These are phyloP conservation scores for Xanthoparmelia taractica DNA, from an alignment of 495 filamentous ascomycete species.

Conservation along the genomic window DNA sequence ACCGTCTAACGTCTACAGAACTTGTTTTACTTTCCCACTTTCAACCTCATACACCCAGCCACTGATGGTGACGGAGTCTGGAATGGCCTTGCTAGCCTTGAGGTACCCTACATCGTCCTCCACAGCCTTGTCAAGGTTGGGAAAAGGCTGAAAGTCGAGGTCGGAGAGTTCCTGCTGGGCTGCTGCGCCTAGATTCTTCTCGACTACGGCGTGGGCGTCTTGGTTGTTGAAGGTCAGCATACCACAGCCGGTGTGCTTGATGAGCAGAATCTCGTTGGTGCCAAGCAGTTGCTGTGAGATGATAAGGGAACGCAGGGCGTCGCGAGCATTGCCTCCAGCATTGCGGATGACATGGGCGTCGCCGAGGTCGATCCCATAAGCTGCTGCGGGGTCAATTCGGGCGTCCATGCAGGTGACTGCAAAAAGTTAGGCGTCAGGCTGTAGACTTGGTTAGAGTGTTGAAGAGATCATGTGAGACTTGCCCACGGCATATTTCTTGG, in stretches of 20 bases:
- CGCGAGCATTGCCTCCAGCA: conserved; percentile 55
- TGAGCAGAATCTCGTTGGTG: conserved; percentile 65
- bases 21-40: conserved; percentile 59
- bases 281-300: conserved; percentile 77
- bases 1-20: conserved; percentile 31
- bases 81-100: conserved; percentile 51
- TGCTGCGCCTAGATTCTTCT: conserved; percentile 48
- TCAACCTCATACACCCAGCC: conserved; percentile 79
- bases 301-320: conserved; percentile 65
- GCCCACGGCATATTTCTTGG: conserved; percentile 58
- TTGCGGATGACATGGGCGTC: conserved; percentile 82
- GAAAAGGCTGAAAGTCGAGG: conserved; percentile 59
- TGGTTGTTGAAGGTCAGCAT: conserved; percentile 74
- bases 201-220: conserved; percentile 50
- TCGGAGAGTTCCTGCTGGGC: conserved; percentile 34
- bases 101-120: conserved; percentile 58
- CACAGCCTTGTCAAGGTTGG: conserved; percentile 55
- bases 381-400: conserved; percentile 62
- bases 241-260: conserved; percentile 75
- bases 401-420: conserved; percentile 80
- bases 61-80: conserved; percentile 50
- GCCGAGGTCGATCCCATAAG: conserved; percentile 66
- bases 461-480: conserved; percentile 16
- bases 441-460: no score
- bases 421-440: conserved; percentile 22